Percentiles rank a stretch among this genome's conserved stretches.
Conservation (phyloP, 352 stramenopile genomes). For the Phytophthora pseudosyringae region DNA sequence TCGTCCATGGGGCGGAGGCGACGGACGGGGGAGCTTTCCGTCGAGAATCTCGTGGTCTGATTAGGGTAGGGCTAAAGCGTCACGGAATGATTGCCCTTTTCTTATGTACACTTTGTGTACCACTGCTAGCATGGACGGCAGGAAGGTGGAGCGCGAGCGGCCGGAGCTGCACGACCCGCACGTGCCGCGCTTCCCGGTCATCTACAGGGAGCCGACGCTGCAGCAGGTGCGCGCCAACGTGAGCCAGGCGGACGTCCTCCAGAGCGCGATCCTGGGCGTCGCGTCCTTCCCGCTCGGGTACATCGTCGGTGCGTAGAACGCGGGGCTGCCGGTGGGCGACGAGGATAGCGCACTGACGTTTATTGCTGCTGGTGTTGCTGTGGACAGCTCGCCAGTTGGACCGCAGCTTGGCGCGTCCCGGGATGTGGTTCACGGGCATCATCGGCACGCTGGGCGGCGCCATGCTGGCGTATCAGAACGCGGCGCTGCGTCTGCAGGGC, state of each 20-base stretch:
- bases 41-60: constrained; percentile 3
- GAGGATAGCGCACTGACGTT: background rate
- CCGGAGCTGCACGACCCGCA: constrained; percentile 65
- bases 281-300: constrained; percentile 75
- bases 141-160: constrained; percentile 41
- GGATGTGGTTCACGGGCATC: constrained; percentile 82
- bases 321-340: background rate
- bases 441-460: constrained; percentile 63
- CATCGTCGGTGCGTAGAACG: constrained; percentile 59
- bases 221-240: constrained; percentile 69
- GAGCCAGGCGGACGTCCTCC: constrained; percentile 48
- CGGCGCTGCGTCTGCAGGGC: constrained; percentile 75
- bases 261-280: constrained; percentile 50
- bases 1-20: constrained; percentile 47
- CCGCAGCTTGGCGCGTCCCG: constrained; percentile 57
- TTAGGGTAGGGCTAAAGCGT: background rate
- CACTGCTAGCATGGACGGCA: constrained; percentile 14
- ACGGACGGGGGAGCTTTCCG: background rate
- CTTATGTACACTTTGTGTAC: background rate
- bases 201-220: constrained; percentile 65
- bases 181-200: constrained; percentile 70
- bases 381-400: constrained; percentile 63
- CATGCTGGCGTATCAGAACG: constrained; percentile 84
- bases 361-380: constrained; percentile 5
- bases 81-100: background rate